Evolutionary conservation across 257 asterid genomes (phyloP).

Genomic region (Plantago ovata): DNA sequence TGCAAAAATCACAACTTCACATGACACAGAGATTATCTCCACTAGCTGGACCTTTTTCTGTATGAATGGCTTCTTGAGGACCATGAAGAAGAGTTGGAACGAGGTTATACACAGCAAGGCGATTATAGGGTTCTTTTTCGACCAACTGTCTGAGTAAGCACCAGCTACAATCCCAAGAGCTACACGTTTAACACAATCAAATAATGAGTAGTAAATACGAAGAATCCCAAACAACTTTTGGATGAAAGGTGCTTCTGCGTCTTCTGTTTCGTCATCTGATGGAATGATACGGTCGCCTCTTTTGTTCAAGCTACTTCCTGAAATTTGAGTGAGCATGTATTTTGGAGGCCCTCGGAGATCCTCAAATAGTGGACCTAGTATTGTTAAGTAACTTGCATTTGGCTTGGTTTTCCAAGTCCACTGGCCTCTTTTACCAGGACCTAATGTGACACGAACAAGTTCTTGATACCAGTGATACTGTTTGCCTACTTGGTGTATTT

Average conservation of each 20-base stretch:
- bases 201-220: slow-evolving; percentile 75
- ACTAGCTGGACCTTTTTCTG: slow-evolving; percentile 79
- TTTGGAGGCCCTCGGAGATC: slow-evolving; percentile 96
- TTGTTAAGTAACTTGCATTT: slow-evolving; percentile 37
- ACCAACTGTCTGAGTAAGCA: slow-evolving; percentile 50
- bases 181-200: slow-evolving; percentile 56
- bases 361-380: slow-evolving; percentile 83
- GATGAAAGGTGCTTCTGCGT: slow-evolving; percentile 85
- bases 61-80: slow-evolving; percentile 91
- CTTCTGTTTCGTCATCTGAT: slow-evolving; percentile 88
- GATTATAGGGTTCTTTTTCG: slow-evolving; percentile 48
- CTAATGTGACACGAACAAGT: slow-evolving; percentile 70
- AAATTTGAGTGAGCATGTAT: slow-evolving; percentile 86
- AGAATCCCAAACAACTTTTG: slow-evolving; percentile 84
- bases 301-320: slow-evolving; percentile 41
- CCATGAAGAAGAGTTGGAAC: slow-evolving; percentile 86
- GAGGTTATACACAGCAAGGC: slow-evolving; percentile 54
- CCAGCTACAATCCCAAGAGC: slow-evolving; percentile 67
- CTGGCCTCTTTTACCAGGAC: slow-evolving; percentile 96
- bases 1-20: slow-evolving; percentile 54
- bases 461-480: slow-evolving; percentile 87
- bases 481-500: slow-evolving; percentile 74
- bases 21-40: slow-evolving; percentile 63
- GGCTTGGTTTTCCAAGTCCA: slow-evolving; percentile 86
- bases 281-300: slow-evolving; percentile 55